Evolutionary conservation across 495 filamentous ascomycete genomes (phyloP), one percentile per base, ranked within the genome.

Genomic region (Cercophora scortea): DNA sequence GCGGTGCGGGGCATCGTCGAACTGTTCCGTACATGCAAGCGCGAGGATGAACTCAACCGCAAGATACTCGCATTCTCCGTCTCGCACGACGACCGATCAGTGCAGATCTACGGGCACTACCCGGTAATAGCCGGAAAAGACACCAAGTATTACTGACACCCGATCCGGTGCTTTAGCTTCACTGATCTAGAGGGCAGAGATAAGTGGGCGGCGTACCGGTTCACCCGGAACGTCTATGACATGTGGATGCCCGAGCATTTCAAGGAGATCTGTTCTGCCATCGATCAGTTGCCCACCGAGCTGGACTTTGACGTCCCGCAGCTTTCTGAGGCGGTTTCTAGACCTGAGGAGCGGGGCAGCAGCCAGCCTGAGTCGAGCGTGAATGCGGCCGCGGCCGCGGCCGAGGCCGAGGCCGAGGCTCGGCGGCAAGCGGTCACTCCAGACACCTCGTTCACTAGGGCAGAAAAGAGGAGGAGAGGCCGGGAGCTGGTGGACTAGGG

Each of bases 21-120:
- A 47, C 65, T 76, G 41, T 67, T 61, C 38, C 45, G 48, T 38
- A 6, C 34, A 6, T 63, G 71, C 2, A 56, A 62, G 16, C 69
- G 65, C 34, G 54, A 70, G 55, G 45, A 61, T 19, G 67, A 74
- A 58, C 51, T 75, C 18, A 17, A 76, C 52, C 62, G 60, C 44
- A 52, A 71, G 55, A 69, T 73, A 33, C 60, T 74, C 49, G 61
- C 63, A 36, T 79, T 78, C 65, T 78, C 71, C 2, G 61, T 80
- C 52, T 78, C 71, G 19, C 69, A 77, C 58, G 60, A 78, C 55
- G 49, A 71, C 39, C 18, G 48, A 15, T 53, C 53, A 7, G 66
- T 75, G 18, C 54, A 61, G 17, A 72, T 78, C 17, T 67, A 69
- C 32, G 66, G 68, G 32, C 54, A 72, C 54, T 72, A 72, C 44